phyloP scores from a whole-genome alignment of 116 monocot genomes.

The Iris pallida region DNA sequence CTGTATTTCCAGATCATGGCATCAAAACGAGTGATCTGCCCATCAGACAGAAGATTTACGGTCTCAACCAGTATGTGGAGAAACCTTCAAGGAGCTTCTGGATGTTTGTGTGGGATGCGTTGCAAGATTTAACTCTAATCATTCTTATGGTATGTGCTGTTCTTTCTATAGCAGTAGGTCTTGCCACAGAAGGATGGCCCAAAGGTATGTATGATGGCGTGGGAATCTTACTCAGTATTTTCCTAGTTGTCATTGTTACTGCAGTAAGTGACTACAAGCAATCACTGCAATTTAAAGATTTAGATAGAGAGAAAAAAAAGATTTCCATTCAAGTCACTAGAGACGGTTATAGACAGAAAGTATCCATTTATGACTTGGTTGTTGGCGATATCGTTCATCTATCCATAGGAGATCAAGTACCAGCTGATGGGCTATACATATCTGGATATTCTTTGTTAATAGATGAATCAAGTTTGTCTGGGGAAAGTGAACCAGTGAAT shows the following conservation, averaged over 20 bases:
- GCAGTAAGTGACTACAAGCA: conserved; percentile 54
- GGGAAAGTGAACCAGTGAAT: conserved; percentile 45
- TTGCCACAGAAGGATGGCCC: conserved; percentile 47
- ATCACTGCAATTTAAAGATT: conserved; percentile 51
- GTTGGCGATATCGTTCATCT: conserved; percentile 65
- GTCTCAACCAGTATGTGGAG: conserved; percentile 34
- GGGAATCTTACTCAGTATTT: conserved; percentile 39
- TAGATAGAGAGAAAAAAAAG: conserved; percentile 58
- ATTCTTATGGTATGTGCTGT: conserved; percentile 40
- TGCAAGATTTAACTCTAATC: conserved; percentile 46
- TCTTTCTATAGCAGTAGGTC: conserved; percentile 40
- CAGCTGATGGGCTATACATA: conserved; percentile 51
- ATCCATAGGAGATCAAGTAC: conserved; percentile 50
- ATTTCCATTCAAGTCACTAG: conserved; percentile 51
- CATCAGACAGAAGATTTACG: conserved; percentile 28
- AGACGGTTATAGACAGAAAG: conserved; percentile 37
- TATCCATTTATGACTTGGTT: conserved; percentile 51
- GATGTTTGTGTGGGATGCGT: conserved; percentile 50
- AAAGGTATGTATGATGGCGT: conserved; percentile 47
- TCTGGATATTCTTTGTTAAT: conserved; percentile 49
- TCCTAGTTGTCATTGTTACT: conserved; percentile 45
- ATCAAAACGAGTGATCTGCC: conserved; percentile 22
- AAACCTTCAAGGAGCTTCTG: conserved; percentile 35
- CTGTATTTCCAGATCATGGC: conserved; percentile 24
- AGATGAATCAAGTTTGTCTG: conserved; percentile 57